Base-by-base conservation (phyloP, 2,329 filamentous ascomycete genomes). In the Talaromyces rugulosus region DNA sequence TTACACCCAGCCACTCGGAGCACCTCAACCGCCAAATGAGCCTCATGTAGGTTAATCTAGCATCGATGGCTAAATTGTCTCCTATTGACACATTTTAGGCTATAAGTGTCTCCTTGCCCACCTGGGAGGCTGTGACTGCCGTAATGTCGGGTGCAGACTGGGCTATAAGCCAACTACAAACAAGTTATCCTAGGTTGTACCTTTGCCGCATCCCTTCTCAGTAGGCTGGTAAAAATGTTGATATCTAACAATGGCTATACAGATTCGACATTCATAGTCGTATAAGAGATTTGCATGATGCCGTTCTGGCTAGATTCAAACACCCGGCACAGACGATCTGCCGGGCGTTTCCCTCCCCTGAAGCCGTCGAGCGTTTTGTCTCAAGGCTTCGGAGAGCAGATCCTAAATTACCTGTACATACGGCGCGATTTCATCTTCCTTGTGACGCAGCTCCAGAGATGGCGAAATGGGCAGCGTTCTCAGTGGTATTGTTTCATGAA, bases 81-180 rank as follows among this genome's bases (percentile, higher is more conserved):
- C 42, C 12, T 47, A 16, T 16, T 47, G 42, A 47, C 42, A 47
- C 3, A 4, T 16, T 47, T 23, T 16, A 62, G 61, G 55, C 61
- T 56, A 55, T 63, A 30, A 63, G 58, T 28, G 53, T 60, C 12
- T 63, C 61, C 9, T 34, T 63, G 52, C 61, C 61, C 27, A 63
- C 58, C 30, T 63, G 61, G 61, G 58, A 60, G 16, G 27, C 28
- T 16, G 58, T 63, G 11, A 53, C 36, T 42, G 52, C 36, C 14
- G 56, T 52, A 54, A 55, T 52, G 44, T 36, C 53, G 7, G 51
- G 44, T 18, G 61, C 56, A 47, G 44, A 63, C 44, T 60, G 52
- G 58, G 31, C 60, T 33, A 27, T 60, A 34, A 59, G 53, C 52
- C 42, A 27, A 27, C 36, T 63, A 47, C 61, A 60, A 18, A 60